Evolutionary conservation across 2,329 filamentous ascomycete genomes (phyloP).

Genomic region (Aspergillus pseudoviridinutans): DNA sequence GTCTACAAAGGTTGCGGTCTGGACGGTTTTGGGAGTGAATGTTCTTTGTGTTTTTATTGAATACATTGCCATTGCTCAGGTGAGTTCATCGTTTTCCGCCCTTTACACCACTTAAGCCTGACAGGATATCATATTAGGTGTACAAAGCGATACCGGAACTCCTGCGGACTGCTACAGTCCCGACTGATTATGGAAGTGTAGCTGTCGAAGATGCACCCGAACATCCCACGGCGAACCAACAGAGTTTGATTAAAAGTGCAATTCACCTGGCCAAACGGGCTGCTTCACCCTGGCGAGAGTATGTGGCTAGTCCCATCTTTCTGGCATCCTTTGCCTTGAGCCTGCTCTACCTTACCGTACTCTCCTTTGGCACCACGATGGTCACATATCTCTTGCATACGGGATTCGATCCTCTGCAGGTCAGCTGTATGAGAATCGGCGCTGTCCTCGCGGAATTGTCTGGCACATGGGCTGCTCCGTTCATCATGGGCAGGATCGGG

Average conservation of each 20-base stretch:
- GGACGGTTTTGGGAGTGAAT: constrained; percentile 46
- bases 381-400: constrained; percentile 52
- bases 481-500: constrained; percentile 50
- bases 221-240: constrained; percentile 34
- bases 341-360: constrained; percentile 52
- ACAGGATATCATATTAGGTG: constrained; percentile 6
- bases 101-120: background rate
- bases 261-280: constrained; percentile 5
- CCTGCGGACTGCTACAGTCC: constrained; percentile 1
- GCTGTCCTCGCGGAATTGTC: constrained; percentile 52
- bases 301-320: constrained; percentile 30
- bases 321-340: constrained; percentile 48
- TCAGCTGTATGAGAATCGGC: constrained; percentile 46
- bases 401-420: constrained; percentile 46
- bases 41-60: constrained; percentile 36
- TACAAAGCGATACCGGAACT: constrained; percentile 19
- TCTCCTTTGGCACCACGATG: constrained; percentile 54
- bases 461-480: constrained; percentile 51
- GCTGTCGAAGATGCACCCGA: background rate
- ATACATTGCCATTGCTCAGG: constrained; percentile 39
- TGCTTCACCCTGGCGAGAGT: constrained; percentile 23
- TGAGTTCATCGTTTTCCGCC: constrained; percentile 8
- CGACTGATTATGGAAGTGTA: background rate
- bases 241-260: background rate
- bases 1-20: constrained; percentile 44